Base-by-base conservation (phyloP, 2,329 filamentous ascomycete species). In the Penicillium sumatraense region DNA sequence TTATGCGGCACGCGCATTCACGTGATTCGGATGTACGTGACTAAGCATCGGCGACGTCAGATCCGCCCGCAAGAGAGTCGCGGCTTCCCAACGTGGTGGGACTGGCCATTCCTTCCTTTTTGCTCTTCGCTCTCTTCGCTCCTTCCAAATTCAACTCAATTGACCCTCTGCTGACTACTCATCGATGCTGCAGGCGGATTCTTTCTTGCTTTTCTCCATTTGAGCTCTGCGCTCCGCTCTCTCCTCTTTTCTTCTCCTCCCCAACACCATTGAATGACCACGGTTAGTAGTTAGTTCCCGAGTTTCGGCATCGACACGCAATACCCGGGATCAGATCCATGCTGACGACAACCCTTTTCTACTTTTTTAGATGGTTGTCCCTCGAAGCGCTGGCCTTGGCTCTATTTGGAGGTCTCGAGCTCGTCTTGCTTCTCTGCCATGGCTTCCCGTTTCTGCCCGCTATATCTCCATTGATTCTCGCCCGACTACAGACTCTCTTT, bases 401-500 rank as follows among this genome's bases (percentile, higher is more conserved):
- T 61, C 58, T 24, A 62, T 68, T 41, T 57, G 63, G 52, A 63
- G 59, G 47, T 56, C 68, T 49, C 65, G 59, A 50, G 53, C 58
- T 27, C 49, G 53, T 31, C 53, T 56, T 42, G 60, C 61, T 23
- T 53, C 60, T 54, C 49, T 61, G 45, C 55, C 55, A 42, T 54
- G 61, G 48, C 21, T 58, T 38, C 62, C 63, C 41, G 50, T 45
- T 33, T 66, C 59, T 20, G 53, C 57, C 35, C 72, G 71, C 49
- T 64, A 54, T 40, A 58, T 74, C 47, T 71, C 73, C n/a, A 66
- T 58, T n/a, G 63, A 70, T 48, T 60, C 63, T 26, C 60, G 59
- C 45, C 54, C 61, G 27, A 65, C 48, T 49, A 49, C 59, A 24
- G 33, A 62, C 51, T 58, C 61, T 45, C 60, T 59, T 60, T 61